Conservation (phyloP, 2,329 filamentous ascomycete species). For the Diaporthe ampelina region DNA sequence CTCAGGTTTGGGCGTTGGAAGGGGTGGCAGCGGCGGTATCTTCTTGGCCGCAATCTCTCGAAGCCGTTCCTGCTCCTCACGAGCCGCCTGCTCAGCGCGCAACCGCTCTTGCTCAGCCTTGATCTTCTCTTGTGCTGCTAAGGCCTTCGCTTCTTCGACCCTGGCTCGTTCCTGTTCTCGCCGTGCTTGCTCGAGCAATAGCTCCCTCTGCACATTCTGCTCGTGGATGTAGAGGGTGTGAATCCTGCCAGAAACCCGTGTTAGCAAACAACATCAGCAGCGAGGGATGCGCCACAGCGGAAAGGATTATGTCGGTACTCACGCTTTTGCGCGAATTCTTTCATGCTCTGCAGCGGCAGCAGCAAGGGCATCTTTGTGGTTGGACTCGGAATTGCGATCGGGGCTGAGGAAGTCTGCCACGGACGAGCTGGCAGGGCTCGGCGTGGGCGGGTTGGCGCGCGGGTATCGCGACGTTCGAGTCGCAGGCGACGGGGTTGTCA, state of each 20-base stretch:
- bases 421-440: conserved; percentile 33
- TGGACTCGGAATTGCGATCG: conserved; percentile 40
- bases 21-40: conserved; percentile 35
- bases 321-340: conserved; percentile 40
- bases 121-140: conserved; percentile 46
- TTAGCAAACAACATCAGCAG: conserved; percentile 9
- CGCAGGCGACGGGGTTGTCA: conserved; percentile 39
- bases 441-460: conserved; percentile 35
- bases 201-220: conserved; percentile 46
- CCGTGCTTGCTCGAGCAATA: conserved; percentile 45
- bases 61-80: conserved; percentile 30
- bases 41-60: conserved; percentile 37
- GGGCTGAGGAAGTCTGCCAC: conserved; percentile 39
- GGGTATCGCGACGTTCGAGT: conserved; percentile 40
- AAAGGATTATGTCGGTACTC: not conserved
- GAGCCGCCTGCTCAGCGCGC: conserved; percentile 37
- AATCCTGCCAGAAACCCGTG: conserved; percentile 44
- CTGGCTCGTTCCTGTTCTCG: conserved; percentile 44
- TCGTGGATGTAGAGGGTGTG: conserved; percentile 48
- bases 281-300: not conserved
- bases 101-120: conserved; percentile 47
- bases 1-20: not conserved
- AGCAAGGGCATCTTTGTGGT: conserved; percentile 40
- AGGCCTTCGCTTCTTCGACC: conserved; percentile 29
- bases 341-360: conserved; percentile 38